phyloP scores from a whole-genome alignment of 192 early-diverging fungal species.

The Gorgonomyces haynaldii region DNA sequence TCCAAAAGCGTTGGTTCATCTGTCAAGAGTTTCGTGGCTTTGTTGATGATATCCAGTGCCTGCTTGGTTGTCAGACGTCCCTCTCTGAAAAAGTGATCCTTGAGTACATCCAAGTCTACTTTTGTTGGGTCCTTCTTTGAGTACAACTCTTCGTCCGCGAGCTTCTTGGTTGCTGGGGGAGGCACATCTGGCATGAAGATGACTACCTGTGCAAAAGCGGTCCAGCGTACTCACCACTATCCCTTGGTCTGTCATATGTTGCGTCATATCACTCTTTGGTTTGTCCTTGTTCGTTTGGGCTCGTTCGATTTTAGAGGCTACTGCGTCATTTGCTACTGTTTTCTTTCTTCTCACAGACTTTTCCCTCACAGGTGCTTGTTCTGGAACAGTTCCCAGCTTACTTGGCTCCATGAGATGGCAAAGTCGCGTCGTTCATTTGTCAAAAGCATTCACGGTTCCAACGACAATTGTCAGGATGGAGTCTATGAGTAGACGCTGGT shows the following conservation, averaged over 20 bases:
- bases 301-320: constrained; percentile 4
- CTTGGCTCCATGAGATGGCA: too few relatives aligned
- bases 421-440: too few relatives aligned
- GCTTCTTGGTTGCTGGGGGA: constrained; percentile 39
- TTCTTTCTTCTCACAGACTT: constrained; percentile 3
- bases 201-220: constrained; percentile 64
- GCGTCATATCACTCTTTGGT: constrained; percentile 71
- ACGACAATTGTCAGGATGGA: too few relatives aligned
- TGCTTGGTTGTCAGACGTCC: constrained; percentile 86
- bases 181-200: constrained; percentile 35
- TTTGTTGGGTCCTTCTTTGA: constrained; percentile 55
- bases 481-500: too few relatives aligned
- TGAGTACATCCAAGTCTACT: constrained; percentile 74
- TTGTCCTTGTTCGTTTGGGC: constrained; percentile 7
- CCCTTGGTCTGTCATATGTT: constrained; percentile 62
- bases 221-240: constrained; percentile 59
- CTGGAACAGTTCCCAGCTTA: too few relatives aligned
- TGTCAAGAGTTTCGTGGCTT: constrained; percentile 67
- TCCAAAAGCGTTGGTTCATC: constrained; percentile 78
- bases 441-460: too few relatives aligned
- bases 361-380: too few relatives aligned
- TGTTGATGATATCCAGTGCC: constrained; percentile 74
- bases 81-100: constrained; percentile 85
- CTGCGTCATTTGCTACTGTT: constrained; percentile 5
- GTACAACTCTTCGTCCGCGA: constrained; percentile 52